Percentiles rank a stretch among this genome's conserved stretches.
Evolutionary conservation across 768 basidiomycete species (phyloP).

Genomic region (Suillus americanus): DNA sequence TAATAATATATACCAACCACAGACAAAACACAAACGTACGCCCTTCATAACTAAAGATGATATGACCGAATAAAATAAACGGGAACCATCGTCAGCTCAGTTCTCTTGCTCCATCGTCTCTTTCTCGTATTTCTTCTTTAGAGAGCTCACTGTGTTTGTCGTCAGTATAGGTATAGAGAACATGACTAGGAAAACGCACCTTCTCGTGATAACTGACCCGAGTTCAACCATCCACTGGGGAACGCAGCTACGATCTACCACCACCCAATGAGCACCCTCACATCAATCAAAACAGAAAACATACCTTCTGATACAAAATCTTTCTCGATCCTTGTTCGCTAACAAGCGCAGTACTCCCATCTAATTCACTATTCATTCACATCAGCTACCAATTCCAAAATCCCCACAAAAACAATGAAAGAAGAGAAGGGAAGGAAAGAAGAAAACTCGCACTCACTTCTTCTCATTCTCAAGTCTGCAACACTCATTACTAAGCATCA

Average conservation of each 20-base stretch:
- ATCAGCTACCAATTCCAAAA: not conserved
- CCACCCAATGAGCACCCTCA: not conserved
- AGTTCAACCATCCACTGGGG: constrained; percentile 83
- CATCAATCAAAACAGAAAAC: constrained; percentile 10
- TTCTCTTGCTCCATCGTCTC: constrained; percentile 64
- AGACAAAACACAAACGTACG: not conserved
- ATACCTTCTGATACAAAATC: constrained; percentile 74
- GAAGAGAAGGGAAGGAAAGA: not conserved
- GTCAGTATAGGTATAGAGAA: not conserved
- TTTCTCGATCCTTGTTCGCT: constrained; percentile 84
- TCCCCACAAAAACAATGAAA: not conserved
- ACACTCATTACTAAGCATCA: constrained; percentile 79
- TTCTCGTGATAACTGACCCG: constrained; percentile 84
- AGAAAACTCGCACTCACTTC: constrained; percentile 39
- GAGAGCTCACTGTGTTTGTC: constrained; percentile 61
- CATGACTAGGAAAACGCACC: constrained; percentile 45
- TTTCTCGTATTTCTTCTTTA: constrained; percentile 81
- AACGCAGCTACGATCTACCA: constrained; percentile 73
- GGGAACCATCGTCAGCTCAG: constrained; percentile 11
- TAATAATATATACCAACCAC: not conserved
- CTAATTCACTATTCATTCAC: constrained; percentile 42
- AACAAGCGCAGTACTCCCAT: constrained; percentile 67
- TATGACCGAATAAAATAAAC: not conserved
- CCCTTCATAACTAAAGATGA: not conserved
- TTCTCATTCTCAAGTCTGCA: constrained; percentile 69